Evolutionary conservation across 495 filamentous ascomycete species (phyloP).

Genomic region (Trichocladium antarcticum): DNA sequence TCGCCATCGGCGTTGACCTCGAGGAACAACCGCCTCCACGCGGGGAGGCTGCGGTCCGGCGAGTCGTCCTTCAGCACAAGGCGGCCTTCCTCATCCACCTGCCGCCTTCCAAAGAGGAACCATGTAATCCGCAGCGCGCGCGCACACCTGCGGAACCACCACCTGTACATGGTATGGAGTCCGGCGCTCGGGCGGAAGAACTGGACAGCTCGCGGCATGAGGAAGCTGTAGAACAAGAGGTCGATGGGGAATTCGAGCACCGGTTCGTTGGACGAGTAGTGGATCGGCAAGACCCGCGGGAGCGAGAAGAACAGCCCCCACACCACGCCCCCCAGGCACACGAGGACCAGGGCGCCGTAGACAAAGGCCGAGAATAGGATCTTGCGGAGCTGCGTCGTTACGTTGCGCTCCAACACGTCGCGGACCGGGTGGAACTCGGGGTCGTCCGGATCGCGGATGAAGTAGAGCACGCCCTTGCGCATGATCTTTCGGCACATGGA

Average conservation of each 20-base stretch:
- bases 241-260: slow-evolving; percentile 92
- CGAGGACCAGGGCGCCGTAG: slow-evolving; percentile 82
- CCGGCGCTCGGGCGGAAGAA: slow-evolving; percentile 75
- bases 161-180: slow-evolving; percentile 73
- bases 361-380: slow-evolving; percentile 93
- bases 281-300: slow-evolving; percentile 69
- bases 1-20: slow-evolving; percentile 23
- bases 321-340: slow-evolving; percentile 90
- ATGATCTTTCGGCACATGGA: slow-evolving; percentile 98
- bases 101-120: slow-evolving; percentile 83
- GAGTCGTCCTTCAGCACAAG: slow-evolving; percentile 22
- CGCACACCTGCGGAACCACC: slow-evolving; percentile 93
- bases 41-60: slow-evolving; percentile 16
- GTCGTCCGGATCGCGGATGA: slow-evolving; percentile 97
- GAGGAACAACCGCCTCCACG: slow-evolving; percentile 29
- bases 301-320: slow-evolving; percentile 68
- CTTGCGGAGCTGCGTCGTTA: slow-evolving; percentile 88
- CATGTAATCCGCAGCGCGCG: slow-evolving; percentile 67
- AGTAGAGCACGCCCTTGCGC: slow-evolving; percentile 88
- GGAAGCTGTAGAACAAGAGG: slow-evolving; percentile 89
- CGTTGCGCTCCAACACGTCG: slow-evolving; percentile 88
- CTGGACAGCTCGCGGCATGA: slow-evolving; percentile 74
- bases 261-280: slow-evolving; percentile 82
- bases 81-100: slow-evolving; percentile 69
- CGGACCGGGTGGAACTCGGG: slow-evolving; percentile 96